Conservation (phyloP, 495 filamentous ascomycete genomes). For the Apodospora peruviana region DNA sequence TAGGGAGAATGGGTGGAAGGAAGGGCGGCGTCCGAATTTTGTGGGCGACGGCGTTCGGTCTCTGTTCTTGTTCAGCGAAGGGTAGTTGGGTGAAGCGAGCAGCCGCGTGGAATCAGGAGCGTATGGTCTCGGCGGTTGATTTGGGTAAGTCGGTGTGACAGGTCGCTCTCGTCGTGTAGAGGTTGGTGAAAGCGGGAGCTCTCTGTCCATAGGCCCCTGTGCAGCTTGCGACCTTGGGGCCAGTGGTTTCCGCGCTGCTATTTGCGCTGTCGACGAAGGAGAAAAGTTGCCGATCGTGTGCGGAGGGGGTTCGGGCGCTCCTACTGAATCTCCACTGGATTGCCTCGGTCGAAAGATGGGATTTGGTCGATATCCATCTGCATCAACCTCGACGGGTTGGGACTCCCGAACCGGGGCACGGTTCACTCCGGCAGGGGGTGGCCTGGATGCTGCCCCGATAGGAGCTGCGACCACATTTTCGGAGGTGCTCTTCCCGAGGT, state of each 20-base stretch:
- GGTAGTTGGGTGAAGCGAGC: not conserved
- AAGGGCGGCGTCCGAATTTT: conserved; percentile 1
- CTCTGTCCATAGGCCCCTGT: not conserved
- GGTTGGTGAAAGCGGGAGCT: not conserved
- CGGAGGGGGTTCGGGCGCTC: not conserved
- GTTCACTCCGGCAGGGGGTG: not conserved
- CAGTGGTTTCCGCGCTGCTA: conserved; percentile 8
- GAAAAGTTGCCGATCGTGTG: not conserved
- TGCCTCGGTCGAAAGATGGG: conserved; percentile 15
- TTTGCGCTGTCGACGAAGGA: not conserved
- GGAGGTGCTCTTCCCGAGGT: not conserved
- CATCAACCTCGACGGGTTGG: not conserved
- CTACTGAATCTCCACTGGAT: not conserved
- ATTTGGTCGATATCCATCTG: conserved; percentile 15
- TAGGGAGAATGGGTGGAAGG: conserved; percentile 48
- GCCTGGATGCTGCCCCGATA: not conserved
- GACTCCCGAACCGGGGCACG: not conserved
- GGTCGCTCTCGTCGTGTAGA: conserved; percentile 1
- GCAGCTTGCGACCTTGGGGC: conserved; percentile 3
- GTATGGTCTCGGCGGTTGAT: too few species aligned
- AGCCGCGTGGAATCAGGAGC: not conserved
- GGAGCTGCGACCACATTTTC: not conserved
- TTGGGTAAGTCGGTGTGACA: conserved; percentile 8
- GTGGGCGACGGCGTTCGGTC: conserved; percentile 3
- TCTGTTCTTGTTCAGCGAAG: not conserved